Conservation (phyloP, 352 stramenopile genomes). For the Phytophthora pini region DNA sequence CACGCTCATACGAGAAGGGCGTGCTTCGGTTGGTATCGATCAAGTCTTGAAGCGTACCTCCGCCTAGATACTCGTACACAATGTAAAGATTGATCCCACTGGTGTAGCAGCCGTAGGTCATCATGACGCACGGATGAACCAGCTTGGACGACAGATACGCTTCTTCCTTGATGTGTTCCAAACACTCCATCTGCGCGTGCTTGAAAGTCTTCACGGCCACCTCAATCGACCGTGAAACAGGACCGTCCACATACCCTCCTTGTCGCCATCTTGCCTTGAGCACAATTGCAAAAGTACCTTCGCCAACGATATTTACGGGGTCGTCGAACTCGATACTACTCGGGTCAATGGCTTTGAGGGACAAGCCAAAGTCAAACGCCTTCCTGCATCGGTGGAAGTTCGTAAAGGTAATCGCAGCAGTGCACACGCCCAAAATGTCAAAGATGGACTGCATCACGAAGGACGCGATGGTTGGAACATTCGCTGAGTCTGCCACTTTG, state of each 20-base stretch:
- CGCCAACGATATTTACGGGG: conserved; percentile 77
- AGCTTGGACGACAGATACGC: conserved; percentile 82
- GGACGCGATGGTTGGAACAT: conserved; percentile 37
- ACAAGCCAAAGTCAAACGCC: conserved; percentile 81
- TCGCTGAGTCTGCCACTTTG: conserved; percentile 38
- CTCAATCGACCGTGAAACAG: conserved; percentile 55
- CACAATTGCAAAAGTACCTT: conserved; percentile 83
- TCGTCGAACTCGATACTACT: conserved; percentile 83
- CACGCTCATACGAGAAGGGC: conserved; percentile 64
- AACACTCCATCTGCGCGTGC: conserved; percentile 73
- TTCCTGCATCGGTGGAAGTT: conserved; percentile 79
- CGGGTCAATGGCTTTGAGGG: conserved; percentile 79
- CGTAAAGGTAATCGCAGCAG: conserved; percentile 71
- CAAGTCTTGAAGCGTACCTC: conserved; percentile 81
- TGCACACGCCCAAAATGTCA: conserved; percentile 70
- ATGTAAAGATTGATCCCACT: conserved; percentile 84
- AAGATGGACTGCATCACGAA: conserved; percentile 74
- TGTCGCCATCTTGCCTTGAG: conserved; percentile 77
- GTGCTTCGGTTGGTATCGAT: conserved; percentile 56
- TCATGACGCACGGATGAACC: conserved; percentile 83
- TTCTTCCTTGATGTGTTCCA: conserved; percentile 86
- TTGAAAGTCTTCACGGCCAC: conserved; percentile 88
- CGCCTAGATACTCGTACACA: conserved; percentile 82
- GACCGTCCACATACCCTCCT: conserved; percentile 50
- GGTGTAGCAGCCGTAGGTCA: conserved; percentile 86